These are phyloP conservation scores for Volvox africanus DNA, from an alignment of 139 green algal genomes.

Conservation along the genomic window DNA sequence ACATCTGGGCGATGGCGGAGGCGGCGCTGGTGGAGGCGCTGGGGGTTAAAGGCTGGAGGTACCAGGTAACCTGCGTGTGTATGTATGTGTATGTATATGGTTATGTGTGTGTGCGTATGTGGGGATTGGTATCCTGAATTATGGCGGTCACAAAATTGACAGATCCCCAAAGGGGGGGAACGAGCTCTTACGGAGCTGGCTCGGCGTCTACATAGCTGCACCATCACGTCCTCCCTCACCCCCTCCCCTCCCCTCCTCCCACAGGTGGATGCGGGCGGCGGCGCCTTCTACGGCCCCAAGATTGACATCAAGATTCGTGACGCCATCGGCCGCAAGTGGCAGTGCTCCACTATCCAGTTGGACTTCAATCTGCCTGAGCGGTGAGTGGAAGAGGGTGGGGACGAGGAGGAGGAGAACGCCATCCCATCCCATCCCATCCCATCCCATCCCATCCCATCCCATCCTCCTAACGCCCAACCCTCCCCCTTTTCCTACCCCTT, in stretches of 20 bases:
- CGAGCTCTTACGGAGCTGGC: no score
- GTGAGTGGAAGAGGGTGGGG: conserved; percentile 9
- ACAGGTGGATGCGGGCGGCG: conserved; percentile 79
- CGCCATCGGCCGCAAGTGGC: conserved; percentile 95
- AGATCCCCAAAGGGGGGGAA: no score
- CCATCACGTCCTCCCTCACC: no score
- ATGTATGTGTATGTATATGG: no score
- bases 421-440: no score
- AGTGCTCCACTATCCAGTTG: conserved; percentile 99
- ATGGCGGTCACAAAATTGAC: no score
- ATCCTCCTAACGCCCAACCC: no score
- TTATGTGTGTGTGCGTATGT: no score
- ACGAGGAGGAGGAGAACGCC: not conserved
- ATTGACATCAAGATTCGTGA: conserved; percentile 99
- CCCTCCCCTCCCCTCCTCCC: not conserved
- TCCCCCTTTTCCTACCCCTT: no score
- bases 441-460: no score
- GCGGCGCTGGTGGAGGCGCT: conserved; percentile 85
- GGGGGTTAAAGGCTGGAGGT: conserved; percentile 81
- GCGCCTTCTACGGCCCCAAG: conserved; percentile 99
- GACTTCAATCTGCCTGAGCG: conserved; percentile 98
- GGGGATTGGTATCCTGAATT: no score
- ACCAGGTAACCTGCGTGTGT: conserved; percentile 41
- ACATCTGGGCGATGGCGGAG: conserved; percentile 92
- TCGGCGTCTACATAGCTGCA: not conserved